Base-by-base conservation (phyloP, 2,329 filamentous ascomycete genomes). In the Arthroderma uncinatum region DNA sequence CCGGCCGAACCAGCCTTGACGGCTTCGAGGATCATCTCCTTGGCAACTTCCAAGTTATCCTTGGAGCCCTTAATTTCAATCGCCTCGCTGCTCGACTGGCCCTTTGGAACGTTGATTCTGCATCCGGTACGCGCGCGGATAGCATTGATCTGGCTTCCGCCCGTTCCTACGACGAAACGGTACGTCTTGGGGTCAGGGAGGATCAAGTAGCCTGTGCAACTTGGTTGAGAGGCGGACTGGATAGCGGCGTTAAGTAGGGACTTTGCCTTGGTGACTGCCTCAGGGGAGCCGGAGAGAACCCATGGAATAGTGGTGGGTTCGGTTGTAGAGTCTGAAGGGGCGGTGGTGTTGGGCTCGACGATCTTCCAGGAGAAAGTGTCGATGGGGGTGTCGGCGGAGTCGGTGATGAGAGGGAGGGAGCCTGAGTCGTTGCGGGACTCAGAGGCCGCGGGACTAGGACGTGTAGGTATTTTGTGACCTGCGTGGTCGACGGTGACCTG, bases 61-160 rank as follows among this genome's bases (percentile, higher is more conserved):
- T 81, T 82, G 57, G 79, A 81, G 39, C 93, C 93, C 36, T 86
- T 78, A 65, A 98, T 87, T 76, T 95, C 89, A 69, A 98, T 96
- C 2, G 92, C 89, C 72, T 96, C 91, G 21, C 78, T 80, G 64
- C 76, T 74, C 37, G 77, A 77, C 71, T 94, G 87, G 66, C 89
- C 85, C 63, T 88, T 84, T 21, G 93, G 93, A 40, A 98, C 92
- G 62, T 91, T 90, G 69, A 98, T 94, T 74, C 87, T 90, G 74
- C 91, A 96, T 57, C 87, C 88, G 54, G 90, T 96, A 77, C 93
- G 84, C 76, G 89, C 89, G 64, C 93, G 84, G 69, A 98, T 96
- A 42, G 83, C 77, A 74, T 96, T 96, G 71, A 98, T 94, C 73
- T 92, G 92, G 71, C 83, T 87, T 59, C 93, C 93, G 59, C 86